phyloP scores from a whole-genome alignment of 495 filamentous ascomycete genomes.

The Neurospora cerealis region DNA sequence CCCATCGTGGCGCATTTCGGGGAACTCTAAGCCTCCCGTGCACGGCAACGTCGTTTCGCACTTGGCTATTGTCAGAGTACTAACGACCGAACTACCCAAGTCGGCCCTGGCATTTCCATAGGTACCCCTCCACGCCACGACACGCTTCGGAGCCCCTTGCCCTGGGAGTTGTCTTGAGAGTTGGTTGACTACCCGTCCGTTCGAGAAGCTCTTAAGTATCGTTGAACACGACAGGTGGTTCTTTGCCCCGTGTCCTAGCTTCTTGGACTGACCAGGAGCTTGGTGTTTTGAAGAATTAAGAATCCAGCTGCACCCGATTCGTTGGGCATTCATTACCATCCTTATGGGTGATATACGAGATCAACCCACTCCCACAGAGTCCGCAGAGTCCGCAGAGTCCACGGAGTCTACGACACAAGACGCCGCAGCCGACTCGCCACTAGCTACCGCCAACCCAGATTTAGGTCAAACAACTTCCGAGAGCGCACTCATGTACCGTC shows the following conservation, averaged over 20 bases:
- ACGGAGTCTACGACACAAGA: neutral
- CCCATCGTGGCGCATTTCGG: neutral
- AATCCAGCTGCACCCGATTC: neutral
- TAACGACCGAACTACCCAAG: neutral
- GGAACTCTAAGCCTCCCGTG: neutral
- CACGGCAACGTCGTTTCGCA: neutral
- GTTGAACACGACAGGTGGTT: neutral
- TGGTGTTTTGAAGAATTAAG: neutral
- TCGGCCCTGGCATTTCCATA: neutral
- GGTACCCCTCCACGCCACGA: neutral
- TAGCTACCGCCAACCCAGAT: conserved; percentile 3
- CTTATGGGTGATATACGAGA: neutral
- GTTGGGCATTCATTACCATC: neutral
- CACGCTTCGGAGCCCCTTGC: neutral
- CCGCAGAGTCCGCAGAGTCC: neutral
- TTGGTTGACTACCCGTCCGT: neutral
- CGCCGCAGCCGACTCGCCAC: neutral
- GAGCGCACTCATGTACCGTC: neutral
- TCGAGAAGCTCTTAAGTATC: neutral
- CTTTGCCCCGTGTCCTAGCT: neutral
- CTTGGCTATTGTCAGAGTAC: neutral
- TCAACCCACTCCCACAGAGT: neutral
- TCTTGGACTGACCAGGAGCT: neutral
- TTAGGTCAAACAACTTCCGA: neutral
- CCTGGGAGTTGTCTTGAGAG: neutral